These are phyloP conservation scores for Ceratopteris richardii DNA, from an alignment of 75 land plant species.

Conservation along the genomic window DNA sequence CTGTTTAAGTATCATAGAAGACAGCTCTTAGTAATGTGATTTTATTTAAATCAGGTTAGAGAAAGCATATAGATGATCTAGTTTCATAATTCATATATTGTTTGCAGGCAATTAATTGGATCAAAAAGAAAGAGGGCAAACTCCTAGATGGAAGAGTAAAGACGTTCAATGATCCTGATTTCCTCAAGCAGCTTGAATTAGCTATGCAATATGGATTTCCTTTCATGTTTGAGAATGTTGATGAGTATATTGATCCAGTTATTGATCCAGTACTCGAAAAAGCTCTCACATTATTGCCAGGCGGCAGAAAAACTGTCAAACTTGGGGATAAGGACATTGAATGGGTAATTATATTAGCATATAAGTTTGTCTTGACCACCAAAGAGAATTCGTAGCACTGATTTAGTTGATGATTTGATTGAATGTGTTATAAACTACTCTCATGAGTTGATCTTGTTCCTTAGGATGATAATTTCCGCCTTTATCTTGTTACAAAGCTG, in stretches of 20 bases:
- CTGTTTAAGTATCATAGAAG: no score
- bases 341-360: slow-evolving; percentile 13
- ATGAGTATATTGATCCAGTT: slow-evolving; percentile 35
- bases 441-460: background rate
- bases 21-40: no score
- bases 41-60: no score
- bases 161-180: slow-evolving; percentile 30
- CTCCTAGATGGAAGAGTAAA: slow-evolving; percentile 28
- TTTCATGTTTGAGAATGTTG: slow-evolving; percentile 36
- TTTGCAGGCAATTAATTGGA: slow-evolving; percentile 28
- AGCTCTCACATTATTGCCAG: slow-evolving; percentile 14
- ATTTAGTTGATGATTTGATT: no score
- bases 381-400: no score
- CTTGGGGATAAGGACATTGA: slow-evolving; percentile 34
- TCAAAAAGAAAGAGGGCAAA: slow-evolving; percentile 32
- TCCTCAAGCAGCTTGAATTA: slow-evolving; percentile 27
- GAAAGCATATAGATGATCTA: no score
- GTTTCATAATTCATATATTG: no score
- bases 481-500: slow-evolving; percentile 25
- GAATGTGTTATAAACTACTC: no score
- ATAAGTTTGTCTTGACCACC: background rate
- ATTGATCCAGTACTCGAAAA: slow-evolving; percentile 33
- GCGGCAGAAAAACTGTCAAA: slow-evolving; percentile 23
- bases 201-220: slow-evolving; percentile 35
- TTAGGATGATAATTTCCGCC: slow-evolving; percentile 31